Evolutionary conservation across 1,139 yeast genomes (phyloP).

Genomic region (Suhomyces yuchorum): DNA sequence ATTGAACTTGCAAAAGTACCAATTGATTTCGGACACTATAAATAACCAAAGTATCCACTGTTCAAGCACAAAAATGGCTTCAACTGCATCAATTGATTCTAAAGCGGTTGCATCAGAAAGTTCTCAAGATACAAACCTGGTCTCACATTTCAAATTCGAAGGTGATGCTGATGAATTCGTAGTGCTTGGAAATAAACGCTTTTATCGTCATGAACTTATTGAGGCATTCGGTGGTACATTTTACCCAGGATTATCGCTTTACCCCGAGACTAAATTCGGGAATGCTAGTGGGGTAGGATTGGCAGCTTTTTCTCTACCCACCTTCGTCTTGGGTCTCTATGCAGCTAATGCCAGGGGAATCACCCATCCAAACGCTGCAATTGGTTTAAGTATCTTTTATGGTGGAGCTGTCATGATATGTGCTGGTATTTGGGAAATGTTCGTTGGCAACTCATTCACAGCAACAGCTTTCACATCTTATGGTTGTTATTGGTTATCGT

Average conservation of each 20-base stretch:
- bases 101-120: not conserved
- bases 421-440: slow-evolving; percentile 56
- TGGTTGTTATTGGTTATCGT: slow-evolving; percentile 44
- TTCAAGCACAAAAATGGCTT: not conserved
- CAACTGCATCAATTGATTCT: not conserved
- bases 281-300: not conserved
- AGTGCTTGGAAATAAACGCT: slow-evolving; percentile 34
- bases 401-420: slow-evolving; percentile 51
- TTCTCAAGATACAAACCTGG: not conserved
- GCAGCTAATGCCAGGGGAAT: not conserved
- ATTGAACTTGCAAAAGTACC: not conserved
- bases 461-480: slow-evolving; percentile 38
- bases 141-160: slow-evolving; percentile 5
- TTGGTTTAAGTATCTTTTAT: slow-evolving; percentile 49
- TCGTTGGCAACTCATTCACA: slow-evolving; percentile 37
- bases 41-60: not conserved
- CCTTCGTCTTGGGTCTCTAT: not conserved
- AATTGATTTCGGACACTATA: not conserved
- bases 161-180: slow-evolving; percentile 29
- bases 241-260: not conserved
- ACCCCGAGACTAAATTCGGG: not conserved
- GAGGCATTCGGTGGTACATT: slow-evolving; percentile 42
- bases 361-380: slow-evolving; percentile 44
- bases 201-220: slow-evolving; percentile 34
- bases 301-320: not conserved